Base-by-base conservation (phyloP, 1,139 yeast species). In the Pneumocystis canis region DNA sequence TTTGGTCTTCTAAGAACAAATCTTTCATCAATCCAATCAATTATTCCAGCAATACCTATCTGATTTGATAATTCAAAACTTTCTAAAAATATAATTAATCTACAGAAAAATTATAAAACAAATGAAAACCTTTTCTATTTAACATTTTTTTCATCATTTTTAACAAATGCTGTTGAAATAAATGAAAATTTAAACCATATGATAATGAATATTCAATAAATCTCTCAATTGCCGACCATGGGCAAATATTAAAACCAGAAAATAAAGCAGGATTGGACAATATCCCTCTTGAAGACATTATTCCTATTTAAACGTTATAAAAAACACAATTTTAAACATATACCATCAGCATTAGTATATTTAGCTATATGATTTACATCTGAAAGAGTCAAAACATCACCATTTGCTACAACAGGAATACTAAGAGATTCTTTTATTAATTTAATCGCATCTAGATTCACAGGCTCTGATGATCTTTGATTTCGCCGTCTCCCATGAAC, bases 221-320 rank as follows among this genome's bases (percentile, higher is more conserved):
- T 65, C 79, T 77, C 72, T 94, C 98, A 6, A 92, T 77, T 5
- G 95, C 92, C 6, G 84, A 80, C 97, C 97, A 92, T 1, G 97
- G 97, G 2, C 96, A 85, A 61, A 75, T 77, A 0, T 76, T 75
- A 70, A 74, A 80, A 0, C 95, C 96, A 3, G 87, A 80, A 74
- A 92, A 92, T 66, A 92, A 71, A 0, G 92, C 96, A 0, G 98
- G 98, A 71, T 92, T 92, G 39, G 82, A 77, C 63, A 92, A 76
- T 2, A 89, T 77, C 0, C 98, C 98, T 67, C 98, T 77, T 0
- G 89, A 98, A 0, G 97, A 87, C 98, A 92, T 92, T 5, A 92
- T 87, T 5, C 97, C 66, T 56, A 56, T 39, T 39, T 39, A 31
- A 16, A n/a, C n/a, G n/a, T 30, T 58, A 31, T 33, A 31, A 31